Base-by-base conservation (phyloP, 352 stramenopile genomes). In the Phytophthora boehmeriae region DNA sequence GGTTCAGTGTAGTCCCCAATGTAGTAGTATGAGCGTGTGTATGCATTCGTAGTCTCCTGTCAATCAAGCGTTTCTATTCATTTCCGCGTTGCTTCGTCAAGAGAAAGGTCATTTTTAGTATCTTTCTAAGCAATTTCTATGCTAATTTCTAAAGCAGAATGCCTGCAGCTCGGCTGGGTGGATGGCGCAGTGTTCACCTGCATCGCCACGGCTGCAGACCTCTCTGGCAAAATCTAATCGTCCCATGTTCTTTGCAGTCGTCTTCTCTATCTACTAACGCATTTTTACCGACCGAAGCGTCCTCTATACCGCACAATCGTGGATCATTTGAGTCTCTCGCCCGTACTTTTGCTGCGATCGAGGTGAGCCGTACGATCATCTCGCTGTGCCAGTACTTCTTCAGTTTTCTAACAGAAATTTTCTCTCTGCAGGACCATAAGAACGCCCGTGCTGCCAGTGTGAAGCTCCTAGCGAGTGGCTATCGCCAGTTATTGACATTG, bases 401-500 rank as follows among this genome's bases (percentile, higher is more conserved):
- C 5, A 28, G 9, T 13, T 17, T 4, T 44, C 23, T 54, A 36
- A 69, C 16, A 34, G 16, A 14, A 28, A 14, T 45, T 47, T 38
- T 47, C 5, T 8, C 0, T 52, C 17, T 32, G 11, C 59, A 92
- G 83, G 54, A 76, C 42, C 68, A 63, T 13, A 86, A 77, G 52
- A 77, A 69, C 58, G 90, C 85, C 3, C 79, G 85, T 11, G 78
- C 81, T 20, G 58, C 70, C 14, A 84, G 79, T 32, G 63, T 92
- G 1, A 48, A 55, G 25, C 30, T 88, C 10, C 56, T 94, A 0
- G 78, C 85, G 0, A 43, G 68, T 25, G 57, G 51, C 6, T 88
- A 89, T 43, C 72, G 74, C 5, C 54, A 55, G 36, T 53, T 87
- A 47, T 30, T 85, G 59, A 55, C 63, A 11, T 58, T 67, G 8